Base-by-base conservation (phyloP, 2,329 filamentous ascomycete species). In the Colletotrichum sp. region DNA sequence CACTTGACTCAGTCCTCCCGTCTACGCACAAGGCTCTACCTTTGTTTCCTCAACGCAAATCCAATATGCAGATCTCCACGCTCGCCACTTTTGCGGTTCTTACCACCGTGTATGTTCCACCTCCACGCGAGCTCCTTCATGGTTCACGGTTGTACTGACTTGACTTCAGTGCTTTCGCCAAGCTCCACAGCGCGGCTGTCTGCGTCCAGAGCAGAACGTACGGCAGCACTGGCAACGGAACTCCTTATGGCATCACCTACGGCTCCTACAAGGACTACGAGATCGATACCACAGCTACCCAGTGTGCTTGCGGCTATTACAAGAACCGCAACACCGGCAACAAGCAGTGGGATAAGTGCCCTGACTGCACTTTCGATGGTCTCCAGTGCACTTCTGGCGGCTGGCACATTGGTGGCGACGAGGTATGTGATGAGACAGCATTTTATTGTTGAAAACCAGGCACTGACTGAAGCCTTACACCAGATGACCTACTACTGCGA, bases 401-500 rank as follows among this genome's bases (percentile, higher is more conserved):
- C 30, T 75, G 72, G 72, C 75, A 78, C 32, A 73, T 78, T 32
- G 77, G 77, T 16, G 77, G 77, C 13, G 77, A 78, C 55, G 77
- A 75, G 72, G 72, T 71, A 44, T 34, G 44, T 28, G 16, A 16
- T 22, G 44, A 12, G 12, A 55, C 12, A 16, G 32, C 13, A 1
- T 18, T 36, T 52, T 18, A 9, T n/a, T 24, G 22, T 67, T n/a
- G 16, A 15, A 15, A 5, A 52, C 8, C 34, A n/a, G 2, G 44
- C 26, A 16, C 70, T 72, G 26, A 72, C 22, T 5, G 26, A 34
- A 24, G n/a, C 13, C 26, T 22, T 8, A 16, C 15, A 26, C 8
- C 30, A 78, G 75, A 73, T 77, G n/a, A 74, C 44, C 62, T 77
- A 78, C 70, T 78, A 78, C 67, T 78, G 77, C 59, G 48, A 71